Base-by-base conservation (phyloP, 805 yeast species). In the Starmerella davenportii region DNA sequence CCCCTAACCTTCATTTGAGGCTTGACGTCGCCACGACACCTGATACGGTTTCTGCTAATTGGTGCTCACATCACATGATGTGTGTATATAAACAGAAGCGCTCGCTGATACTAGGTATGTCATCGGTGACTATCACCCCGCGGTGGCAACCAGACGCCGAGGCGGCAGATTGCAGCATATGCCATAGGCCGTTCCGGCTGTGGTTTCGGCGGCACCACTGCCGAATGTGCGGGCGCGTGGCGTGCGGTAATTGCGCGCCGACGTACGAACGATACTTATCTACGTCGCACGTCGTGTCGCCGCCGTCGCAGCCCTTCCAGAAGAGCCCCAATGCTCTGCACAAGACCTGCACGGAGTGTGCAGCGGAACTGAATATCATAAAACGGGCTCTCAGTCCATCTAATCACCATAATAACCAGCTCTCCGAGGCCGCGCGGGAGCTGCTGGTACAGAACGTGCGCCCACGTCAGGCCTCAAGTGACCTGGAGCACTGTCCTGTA, bases 191-290 rank as follows among this genome's bases (percentile, higher is more conserved):
- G 30, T 81, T 74, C 58, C 62, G 74, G 2, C 56, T 79, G 40
- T 73, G 77, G 55, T 69, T 63, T 52, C 65, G 94, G 41, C 66
- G 84, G 40, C 94, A 81, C 58, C 94, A 81, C 55, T 81, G 94
- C 56, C 57, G 65, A 13, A 57, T 59, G 41, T 81, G 94, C 59
- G 94, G 94, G 2, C 62, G 72, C 25, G 76, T 82, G 1, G 79
- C 76, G 15, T 81, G 94, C 56, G 76, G 72, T 23, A 50, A 54
- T 30, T 81, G 94, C 51, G 74, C 87, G 5, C 53, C 60, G 7
- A 63, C 68, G 18, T 56, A 58, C 31, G 63, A 70, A 5, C 61
- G 64, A 25, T 78, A 75, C 52, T 63, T 74, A 34, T 71, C 79
- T 9, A 66, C 70, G 31, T 69, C 79, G 0, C 62, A 66, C 44